Conservation (phyloP, 1,139 yeast species). For the Nakaseomyces bracarensis region DNA sequence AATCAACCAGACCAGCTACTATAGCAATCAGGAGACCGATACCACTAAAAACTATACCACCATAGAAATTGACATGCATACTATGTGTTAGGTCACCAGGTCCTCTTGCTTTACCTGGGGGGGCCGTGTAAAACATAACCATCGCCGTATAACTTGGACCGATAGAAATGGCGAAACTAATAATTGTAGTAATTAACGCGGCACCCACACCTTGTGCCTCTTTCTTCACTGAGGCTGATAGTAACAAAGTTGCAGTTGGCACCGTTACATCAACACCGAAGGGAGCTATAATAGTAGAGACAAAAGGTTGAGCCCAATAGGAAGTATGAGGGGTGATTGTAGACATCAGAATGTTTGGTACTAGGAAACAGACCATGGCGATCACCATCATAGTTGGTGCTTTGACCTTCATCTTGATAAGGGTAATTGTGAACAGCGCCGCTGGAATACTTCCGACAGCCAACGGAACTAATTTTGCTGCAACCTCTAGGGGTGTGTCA, state of each 20-base stretch:
- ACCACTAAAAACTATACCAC: slow-evolving; percentile 4
- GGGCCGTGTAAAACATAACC: slow-evolving; percentile 38
- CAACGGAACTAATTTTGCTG: slow-evolving; percentile 38
- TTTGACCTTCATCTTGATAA: slow-evolving; percentile 29
- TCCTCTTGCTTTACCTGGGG: neutral
- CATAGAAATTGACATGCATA: slow-evolving; percentile 3
- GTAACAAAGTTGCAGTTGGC: slow-evolving; percentile 51
- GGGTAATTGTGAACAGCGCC: slow-evolving; percentile 43
- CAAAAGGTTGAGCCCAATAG: slow-evolving; percentile 49
- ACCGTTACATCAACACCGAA: slow-evolving; percentile 62
- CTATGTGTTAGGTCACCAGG: slow-evolving; percentile 1
- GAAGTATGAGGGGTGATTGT: slow-evolving; percentile 41
- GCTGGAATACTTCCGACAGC: slow-evolving; percentile 28
- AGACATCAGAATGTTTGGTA: slow-evolving; percentile 38
- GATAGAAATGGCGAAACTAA: slow-evolving; percentile 54
- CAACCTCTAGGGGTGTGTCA: slow-evolving; percentile 33
- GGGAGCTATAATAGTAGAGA: slow-evolving; percentile 40
- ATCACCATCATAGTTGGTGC: slow-evolving; percentile 39
- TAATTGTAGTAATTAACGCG: slow-evolving; percentile 51
- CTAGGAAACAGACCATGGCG: slow-evolving; percentile 39
- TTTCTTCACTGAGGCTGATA: slow-evolving; percentile 44
- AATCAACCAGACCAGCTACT: slow-evolving; percentile 1
- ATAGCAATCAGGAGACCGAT: slow-evolving; percentile 1
- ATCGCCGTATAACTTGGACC: slow-evolving; percentile 62
- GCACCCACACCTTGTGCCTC: slow-evolving; percentile 60